Evolutionary conservation across 2,329 filamentous ascomycete genomes (phyloP), one percentile per base, ranked within the genome.

Genomic region (Colletotrichum euphorbiae): DNA sequence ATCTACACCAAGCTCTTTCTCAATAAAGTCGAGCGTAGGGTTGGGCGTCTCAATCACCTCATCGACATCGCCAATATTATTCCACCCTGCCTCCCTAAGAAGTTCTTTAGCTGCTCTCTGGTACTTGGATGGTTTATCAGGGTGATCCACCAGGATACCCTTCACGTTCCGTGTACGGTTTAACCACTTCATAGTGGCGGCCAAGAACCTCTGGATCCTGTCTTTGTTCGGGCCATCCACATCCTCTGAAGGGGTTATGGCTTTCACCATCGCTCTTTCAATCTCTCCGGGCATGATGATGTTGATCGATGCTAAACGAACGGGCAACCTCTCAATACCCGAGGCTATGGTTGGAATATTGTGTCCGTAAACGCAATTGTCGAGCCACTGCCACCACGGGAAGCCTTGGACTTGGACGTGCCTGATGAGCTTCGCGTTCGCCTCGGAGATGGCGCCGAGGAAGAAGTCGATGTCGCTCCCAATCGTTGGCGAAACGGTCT

Each of bases 1-100:
- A 28, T 52, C 48, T n/a, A 52, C 48, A 7, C 48, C 48, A 13
- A 52, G 48, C 48, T 33, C 48, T 31, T 52, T 17, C 31, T 52
- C 48, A 6, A 52, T 36, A n/a, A n/a, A 52, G n/a, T n/a, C 9
- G 33, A 52, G 28, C 28, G 33, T 17, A 5, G 48, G 28, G 4
- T 52, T 24, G 17, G 48, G 6, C 6, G 7, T 15, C 24, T 33
- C n/a, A 17, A 15, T 11, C 13, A 36, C 28, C 15, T 33, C n/a
- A 12, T 15, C 1, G 33, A n/a, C 15, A 15, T 33, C 24, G 8
- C 46, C 31, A 24, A 33, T 15, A 11, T 13, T 52, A 15, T 31
- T 19, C 48, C 28, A 52, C 33, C 48, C 48, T 13, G 24, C 28
- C 11, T 36, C 15, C 48, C 33, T 52, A 6, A 52, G 33, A 31